Base-by-base conservation (phyloP, 148 eudicot genomes). In the Rhododendron williamsianum region DNA sequence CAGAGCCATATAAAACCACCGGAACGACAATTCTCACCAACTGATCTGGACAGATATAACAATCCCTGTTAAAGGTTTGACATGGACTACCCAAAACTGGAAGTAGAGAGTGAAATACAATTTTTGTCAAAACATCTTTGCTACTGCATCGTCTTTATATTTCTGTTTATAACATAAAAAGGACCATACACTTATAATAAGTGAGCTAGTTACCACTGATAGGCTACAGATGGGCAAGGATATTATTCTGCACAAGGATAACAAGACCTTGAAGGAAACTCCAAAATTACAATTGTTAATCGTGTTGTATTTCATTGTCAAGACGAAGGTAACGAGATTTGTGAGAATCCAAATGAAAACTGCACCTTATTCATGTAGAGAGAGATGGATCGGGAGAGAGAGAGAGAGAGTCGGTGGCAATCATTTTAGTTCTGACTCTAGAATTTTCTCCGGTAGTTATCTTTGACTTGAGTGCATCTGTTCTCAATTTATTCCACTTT, bases 401-500 rank as follows among this genome's bases (percentile, higher is more conserved):
- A 16, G 13, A 41, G 56, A 16, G 13, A 41, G 56, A 16, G 13
- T 43, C 48, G 21, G 16, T 13, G 4, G 19, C 30, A 82, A 60
- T 21, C n/a, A 72, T 41, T 35, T 58, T 52, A 52, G 30, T 33
- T 80, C 65, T 8, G 41, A 21, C 48, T 48, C 67, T 63, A 25
- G 27, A 51, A 5, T 45, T 10, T 46, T 18, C 11, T 52, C 33
- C 11, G 48, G 27, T 35, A 18, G 36, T 49, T 51, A 35, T 35
- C 76, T 36, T 52, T 13, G 36, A 49, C 51, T 30, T 46, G 74
- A n/a, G 38, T 65, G 51, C 46, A 79, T 30, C 4, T 45, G 9
- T 56, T 48, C 54, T 6, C 33, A 15, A 51, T 51, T 65, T n/a
- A 48, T 80, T 93, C 94, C 46, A 93, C 94, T 90, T 93, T 86